Evolutionary conservation across 2,329 filamentous ascomycete genomes (phyloP), one percentile per base, ranked within the genome.

Genomic region (Sporothrix brasiliensis): DNA sequence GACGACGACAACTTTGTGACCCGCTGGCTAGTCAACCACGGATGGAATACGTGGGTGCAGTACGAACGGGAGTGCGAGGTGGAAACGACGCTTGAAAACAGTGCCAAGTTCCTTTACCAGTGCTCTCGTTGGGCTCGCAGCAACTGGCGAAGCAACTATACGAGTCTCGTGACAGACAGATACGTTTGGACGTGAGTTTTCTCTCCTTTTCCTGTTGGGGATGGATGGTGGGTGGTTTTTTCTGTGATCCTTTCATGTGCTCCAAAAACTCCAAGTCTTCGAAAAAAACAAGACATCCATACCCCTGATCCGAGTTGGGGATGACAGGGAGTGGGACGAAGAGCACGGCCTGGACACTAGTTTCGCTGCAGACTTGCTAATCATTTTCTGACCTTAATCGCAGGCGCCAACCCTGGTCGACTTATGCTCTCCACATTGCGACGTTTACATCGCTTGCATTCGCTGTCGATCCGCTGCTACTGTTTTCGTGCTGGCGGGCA

Each of bases 1-100:
- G 94, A 98, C 80, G 94, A 98, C 79, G 94, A 98, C 84, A 98
- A 98, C 82, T 98, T 97, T 82, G 92, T 98, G 76, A 97, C 94
- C 7, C 90, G 94, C 71, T 98, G 94, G 94, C 87, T 98, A 77
- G 94, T 97, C 75, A 92, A 89, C 74, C 91, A 97, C 82, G 87
- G 90, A 75, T 97, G 93, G 92, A 93, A 96, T 82, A 97, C 94
- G 27, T 94, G 92, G 85, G 92, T 97, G 80, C 94, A 98, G 82
- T 97, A 97, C 81, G 91, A 97, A 79, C 88, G 87, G 63, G 92
- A 96, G 78, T 96, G 92, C 76, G 92, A 96, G 80, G 91, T 98
- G 72, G 90, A 95, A 82, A 98, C 94, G 34, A 97, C 94, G 3
- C 85, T 98, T 53, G 94, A 97, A 80, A 92, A 94, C 79, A 91